A percentile compares a stretch with the other conserved stretches of the same genome.
Evolutionary conservation across 2,329 filamentous ascomycete species (phyloP).

Genomic region (Lecanicillium sp.): DNA sequence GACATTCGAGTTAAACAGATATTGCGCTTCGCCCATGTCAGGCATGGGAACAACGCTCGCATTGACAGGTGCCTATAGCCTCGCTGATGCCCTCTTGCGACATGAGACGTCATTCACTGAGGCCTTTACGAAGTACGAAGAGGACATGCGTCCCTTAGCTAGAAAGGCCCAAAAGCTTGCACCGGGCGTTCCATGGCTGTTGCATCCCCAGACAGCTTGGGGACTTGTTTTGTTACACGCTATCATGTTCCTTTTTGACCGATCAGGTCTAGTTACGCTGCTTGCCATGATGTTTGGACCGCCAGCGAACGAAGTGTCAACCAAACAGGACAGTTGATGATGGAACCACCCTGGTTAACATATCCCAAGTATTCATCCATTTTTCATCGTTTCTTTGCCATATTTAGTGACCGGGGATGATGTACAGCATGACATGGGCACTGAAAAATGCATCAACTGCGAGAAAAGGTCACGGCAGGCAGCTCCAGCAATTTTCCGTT

Average conservation of each 20-base stretch:
- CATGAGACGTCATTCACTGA: conserved; percentile 20
- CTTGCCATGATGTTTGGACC: conserved; percentile 1
- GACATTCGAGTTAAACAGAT: conserved; percentile 17
- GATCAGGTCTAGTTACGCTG: neutral
- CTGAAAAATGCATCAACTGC: too few species aligned
- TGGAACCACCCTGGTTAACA: neutral
- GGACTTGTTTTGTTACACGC: conserved; percentile 22
- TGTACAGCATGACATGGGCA: too few species aligned
- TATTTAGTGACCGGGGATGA: too few species aligned
- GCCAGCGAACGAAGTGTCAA: neutral
- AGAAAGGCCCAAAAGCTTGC: conserved; percentile 31
- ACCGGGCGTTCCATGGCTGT: conserved; percentile 21
- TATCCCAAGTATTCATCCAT: too few species aligned
- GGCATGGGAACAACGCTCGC: conserved; percentile 44
- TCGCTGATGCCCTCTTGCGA: conserved; percentile 40
- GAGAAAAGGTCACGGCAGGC: too few species aligned
- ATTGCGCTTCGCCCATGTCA: conserved; percentile 38
- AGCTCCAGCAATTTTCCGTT: too few species aligned
- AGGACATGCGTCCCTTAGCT: conserved; percentile 34
- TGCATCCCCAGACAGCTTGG: conserved; percentile 23
- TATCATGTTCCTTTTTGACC: neutral
- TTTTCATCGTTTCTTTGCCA: too few species aligned
- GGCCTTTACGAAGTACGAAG: conserved; percentile 35
- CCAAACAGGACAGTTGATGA: too few species aligned
- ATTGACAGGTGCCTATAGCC: conserved; percentile 41